Conservation (phyloP, 306 rosid genomes). For the Corylus americana region DNA sequence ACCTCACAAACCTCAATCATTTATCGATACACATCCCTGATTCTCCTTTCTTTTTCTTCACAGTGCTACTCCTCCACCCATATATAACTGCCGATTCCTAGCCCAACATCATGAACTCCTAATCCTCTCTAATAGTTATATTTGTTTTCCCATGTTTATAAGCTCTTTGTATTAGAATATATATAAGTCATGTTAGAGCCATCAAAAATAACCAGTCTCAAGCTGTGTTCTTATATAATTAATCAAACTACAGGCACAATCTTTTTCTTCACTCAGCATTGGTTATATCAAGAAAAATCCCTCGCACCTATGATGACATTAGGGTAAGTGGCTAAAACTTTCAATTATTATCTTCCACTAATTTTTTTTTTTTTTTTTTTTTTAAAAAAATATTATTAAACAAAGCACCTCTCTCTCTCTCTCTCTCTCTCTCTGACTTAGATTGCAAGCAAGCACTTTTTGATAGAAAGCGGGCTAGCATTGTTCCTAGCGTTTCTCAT, state of each 20-base stretch:
- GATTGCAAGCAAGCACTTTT: slow-evolving; percentile 20
- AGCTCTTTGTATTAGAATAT: too few species aligned
- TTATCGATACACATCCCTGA: too few species aligned
- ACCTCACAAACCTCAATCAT: too few species aligned
- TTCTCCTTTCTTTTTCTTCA: too few species aligned
- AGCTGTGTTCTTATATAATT: background rate
- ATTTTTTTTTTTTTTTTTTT: too few species aligned
- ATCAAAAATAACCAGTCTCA: background rate
- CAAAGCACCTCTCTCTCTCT: background rate
- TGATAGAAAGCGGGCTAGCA: slow-evolving; percentile 16
- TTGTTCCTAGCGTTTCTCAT: slow-evolving; percentile 10
- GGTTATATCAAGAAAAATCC: slow-evolving; percentile 19
- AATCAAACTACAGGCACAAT: slow-evolving; percentile 23
- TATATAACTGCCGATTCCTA: too few species aligned
- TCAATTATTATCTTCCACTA: background rate
- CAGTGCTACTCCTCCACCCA: too few species aligned
- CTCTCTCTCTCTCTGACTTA: background rate
- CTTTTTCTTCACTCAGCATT: slow-evolving; percentile 24
- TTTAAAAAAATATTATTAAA: background rate
- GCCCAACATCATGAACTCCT: too few species aligned
- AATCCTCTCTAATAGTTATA: too few species aligned
- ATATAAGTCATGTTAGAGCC: background rate
- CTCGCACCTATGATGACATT: slow-evolving; percentile 16
- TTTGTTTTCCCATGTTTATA: too few species aligned
- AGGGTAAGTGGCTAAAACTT: background rate